phyloP scores from a whole-genome alignment of 2,329 filamentous ascomycete species.

The Claviceps humidiphila region DNA sequence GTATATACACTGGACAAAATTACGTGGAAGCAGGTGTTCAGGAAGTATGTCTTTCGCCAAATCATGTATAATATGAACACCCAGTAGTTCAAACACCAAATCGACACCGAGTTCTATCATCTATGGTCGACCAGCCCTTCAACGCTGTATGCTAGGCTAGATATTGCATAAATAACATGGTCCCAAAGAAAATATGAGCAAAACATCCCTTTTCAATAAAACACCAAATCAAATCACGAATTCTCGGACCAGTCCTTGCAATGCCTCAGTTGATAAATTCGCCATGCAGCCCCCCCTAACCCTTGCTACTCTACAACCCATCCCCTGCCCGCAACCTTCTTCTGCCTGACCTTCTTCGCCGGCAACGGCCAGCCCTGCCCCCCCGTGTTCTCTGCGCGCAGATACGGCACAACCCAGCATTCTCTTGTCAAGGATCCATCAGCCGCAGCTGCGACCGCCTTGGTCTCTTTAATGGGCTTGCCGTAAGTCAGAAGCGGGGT shows the following conservation, averaged over 20 bases:
- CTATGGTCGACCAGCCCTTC: too few relatives aligned
- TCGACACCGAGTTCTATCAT: too few relatives aligned
- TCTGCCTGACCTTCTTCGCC: constrained; percentile 73
- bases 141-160: too few relatives aligned
- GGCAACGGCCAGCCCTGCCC: constrained; percentile 73
- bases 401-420: constrained; percentile 69
- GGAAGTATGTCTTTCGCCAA: too few relatives aligned
- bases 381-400: constrained; percentile 54
- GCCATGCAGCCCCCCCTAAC: neutral
- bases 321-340: constrained; percentile 54
- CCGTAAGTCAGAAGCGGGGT: constrained; percentile 75
- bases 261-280: too few relatives aligned
- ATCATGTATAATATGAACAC: too few relatives aligned
- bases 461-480: constrained; percentile 80
- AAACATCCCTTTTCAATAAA: neutral
- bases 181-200: neutral
- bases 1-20: too few relatives aligned
- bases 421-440: constrained; percentile 41
- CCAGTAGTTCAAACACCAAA: too few relatives aligned
- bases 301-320: constrained; percentile 52
- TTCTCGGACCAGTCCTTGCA: neutral
- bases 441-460: constrained; percentile 24
- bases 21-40: too few relatives aligned
- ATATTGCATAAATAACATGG: neutral
- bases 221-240: neutral